Percentiles rank a stretch among this genome's conserved stretches.
Conservation (phyloP, 805 yeast species). For the Yamadazyma ubonensis region DNA sequence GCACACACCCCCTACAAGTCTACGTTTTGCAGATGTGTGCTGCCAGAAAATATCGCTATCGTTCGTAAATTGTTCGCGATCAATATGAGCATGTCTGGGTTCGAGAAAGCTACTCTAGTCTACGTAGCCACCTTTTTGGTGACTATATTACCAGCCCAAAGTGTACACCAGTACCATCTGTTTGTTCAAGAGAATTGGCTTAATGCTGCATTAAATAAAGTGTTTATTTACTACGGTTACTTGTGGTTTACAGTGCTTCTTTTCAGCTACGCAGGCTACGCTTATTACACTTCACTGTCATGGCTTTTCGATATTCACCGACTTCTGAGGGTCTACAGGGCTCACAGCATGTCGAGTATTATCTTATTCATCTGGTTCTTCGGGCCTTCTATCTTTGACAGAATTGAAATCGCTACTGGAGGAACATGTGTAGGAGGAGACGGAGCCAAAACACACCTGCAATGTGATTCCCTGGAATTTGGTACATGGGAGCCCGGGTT, state of each 20-base stretch:
- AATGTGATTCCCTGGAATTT: conserved; percentile 2
- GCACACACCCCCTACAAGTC: too few species aligned
- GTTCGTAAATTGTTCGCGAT: too few species aligned
- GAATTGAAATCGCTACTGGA: conserved; percentile 6
- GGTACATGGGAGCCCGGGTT: conserved; percentile 5
- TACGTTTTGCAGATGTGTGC: too few species aligned
- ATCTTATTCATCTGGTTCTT: conserved; percentile 9
- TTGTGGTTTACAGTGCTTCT: conserved; percentile 4
- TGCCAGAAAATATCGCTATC: too few species aligned
- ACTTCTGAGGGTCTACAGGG: background rate
- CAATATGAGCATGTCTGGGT: background rate
- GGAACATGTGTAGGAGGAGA: conserved; percentile 3
- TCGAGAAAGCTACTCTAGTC: background rate
- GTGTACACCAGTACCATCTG: background rate
- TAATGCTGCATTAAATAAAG: background rate
- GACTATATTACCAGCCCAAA: background rate
- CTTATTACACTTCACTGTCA: background rate
- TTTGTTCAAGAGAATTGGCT: background rate
- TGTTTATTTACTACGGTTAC: conserved; percentile 6
- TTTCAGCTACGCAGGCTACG: background rate
- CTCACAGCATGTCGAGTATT: background rate
- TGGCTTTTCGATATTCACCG: background rate
- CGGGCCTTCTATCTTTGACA: conserved; percentile 8
- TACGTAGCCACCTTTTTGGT: conserved; percentile 2
- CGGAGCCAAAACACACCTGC: background rate